Evolutionary conservation across 495 filamentous ascomycete genomes (phyloP).

Genomic region (Xylaria flabelliformis): DNA sequence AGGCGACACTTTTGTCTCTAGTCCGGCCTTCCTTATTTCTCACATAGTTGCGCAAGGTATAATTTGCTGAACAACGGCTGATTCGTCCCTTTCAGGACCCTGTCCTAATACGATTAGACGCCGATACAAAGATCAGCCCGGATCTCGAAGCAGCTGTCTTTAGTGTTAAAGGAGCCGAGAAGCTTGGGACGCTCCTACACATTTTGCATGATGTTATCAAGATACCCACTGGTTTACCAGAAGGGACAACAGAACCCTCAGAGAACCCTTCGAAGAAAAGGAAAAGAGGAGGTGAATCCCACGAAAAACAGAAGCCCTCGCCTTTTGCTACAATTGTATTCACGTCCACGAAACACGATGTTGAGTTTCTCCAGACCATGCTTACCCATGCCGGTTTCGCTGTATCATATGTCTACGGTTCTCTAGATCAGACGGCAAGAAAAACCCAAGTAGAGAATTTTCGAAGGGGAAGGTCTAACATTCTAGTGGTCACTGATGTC

Average conservation of each 20-base stretch:
- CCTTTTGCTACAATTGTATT: constrained; percentile 92
- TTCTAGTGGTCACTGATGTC: constrained; percentile 97
- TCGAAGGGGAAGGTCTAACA: constrained; percentile 79
- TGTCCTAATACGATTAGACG: constrained; percentile 83
- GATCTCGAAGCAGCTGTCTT: constrained; percentile 95
- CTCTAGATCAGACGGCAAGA: constrained; percentile 89
- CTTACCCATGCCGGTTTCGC: constrained; percentile 78
- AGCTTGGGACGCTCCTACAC: constrained; percentile 89
- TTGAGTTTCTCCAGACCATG: constrained; percentile 87
- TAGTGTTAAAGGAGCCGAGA: constrained; percentile 86
- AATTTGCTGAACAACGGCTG: neutral
- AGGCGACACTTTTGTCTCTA: neutral
- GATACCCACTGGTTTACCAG: constrained; percentile 80
- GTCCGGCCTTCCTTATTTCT: neutral
- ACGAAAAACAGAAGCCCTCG: constrained; percentile 64
- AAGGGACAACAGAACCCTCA: constrained; percentile 51
- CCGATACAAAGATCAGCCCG: constrained; percentile 93
- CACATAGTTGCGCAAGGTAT: neutral
- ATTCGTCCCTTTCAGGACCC: constrained; percentile 72
- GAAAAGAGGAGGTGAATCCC: constrained; percentile 64
- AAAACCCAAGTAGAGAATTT: constrained; percentile 91
- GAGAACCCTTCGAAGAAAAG: constrained; percentile 67
- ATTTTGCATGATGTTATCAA: constrained; percentile 91
- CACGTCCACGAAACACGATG: constrained; percentile 93
- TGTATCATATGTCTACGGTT: constrained; percentile 91